Percentiles rank a stretch among this genome's conserved stretches.
Evolutionary conservation across 768 basidiomycete species (phyloP).

Genomic region (Xerocomus spinulosus): DNA sequence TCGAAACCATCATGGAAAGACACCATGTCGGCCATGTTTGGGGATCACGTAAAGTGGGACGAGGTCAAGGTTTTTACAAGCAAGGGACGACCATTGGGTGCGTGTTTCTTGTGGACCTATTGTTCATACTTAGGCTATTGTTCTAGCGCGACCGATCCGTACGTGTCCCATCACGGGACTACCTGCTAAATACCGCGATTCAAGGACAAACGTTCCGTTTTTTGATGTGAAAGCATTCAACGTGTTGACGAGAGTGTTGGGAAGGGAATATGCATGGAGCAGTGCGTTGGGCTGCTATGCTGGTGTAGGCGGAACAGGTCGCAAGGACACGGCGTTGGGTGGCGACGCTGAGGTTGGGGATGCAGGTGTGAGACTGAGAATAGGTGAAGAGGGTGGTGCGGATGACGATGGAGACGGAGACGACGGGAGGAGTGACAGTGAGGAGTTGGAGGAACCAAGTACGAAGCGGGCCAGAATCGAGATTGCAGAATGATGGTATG

Average conservation of each 20-base stretch:
- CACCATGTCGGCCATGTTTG: constrained; percentile 81
- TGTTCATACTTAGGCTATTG: background rate
- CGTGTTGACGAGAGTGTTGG: constrained; percentile 54
- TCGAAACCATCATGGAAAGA: constrained; percentile 58
- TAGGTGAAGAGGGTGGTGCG: background rate
- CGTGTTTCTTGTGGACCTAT: constrained; percentile 13
- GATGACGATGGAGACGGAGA: background rate
- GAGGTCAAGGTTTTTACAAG: constrained; percentile 59
- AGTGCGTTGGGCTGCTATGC: constrained; percentile 41
- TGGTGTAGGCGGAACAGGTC: constrained; percentile 4
- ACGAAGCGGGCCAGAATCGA: constrained; percentile 15
- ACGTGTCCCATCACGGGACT: constrained; percentile 77
- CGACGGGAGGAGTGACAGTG: background rate
- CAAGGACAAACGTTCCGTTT: constrained; percentile 74
- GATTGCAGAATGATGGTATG: constrained; percentile 2
- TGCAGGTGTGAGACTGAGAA: background rate
- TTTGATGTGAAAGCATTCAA: constrained; percentile 64
- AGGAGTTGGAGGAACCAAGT: constrained; percentile 7
- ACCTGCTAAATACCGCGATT: constrained; percentile 75
- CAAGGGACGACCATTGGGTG: constrained; percentile 63
- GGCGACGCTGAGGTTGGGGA: background rate
- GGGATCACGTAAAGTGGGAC: constrained; percentile 80
- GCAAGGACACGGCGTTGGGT: background rate
- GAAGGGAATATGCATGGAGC: constrained; percentile 69
- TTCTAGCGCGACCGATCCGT: constrained; percentile 57